Evolutionary conservation across 2,329 filamentous ascomycete species (phyloP).

Genomic region (Sporothrix brunneoviolacea): DNA sequence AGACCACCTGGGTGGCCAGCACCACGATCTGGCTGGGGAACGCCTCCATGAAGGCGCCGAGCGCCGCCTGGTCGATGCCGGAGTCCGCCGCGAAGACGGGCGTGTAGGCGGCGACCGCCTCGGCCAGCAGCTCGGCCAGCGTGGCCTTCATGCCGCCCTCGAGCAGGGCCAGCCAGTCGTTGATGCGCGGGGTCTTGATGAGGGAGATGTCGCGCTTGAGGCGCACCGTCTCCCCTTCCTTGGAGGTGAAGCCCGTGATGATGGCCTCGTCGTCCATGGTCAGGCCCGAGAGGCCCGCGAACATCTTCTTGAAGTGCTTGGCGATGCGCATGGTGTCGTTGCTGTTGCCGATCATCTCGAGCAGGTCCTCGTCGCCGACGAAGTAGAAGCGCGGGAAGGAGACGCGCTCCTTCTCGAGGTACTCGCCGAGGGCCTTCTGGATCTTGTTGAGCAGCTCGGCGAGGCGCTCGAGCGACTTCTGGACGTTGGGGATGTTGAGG

Average conservation of each 20-base stretch:
- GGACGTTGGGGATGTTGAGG: constrained; percentile 88
- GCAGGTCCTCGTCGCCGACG: constrained; percentile 93
- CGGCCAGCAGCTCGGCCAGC: constrained; percentile 79
- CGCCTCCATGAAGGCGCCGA: constrained; percentile 72
- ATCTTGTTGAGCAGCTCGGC: constrained; percentile 99
- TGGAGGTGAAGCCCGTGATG: constrained; percentile 89
- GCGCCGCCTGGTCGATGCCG: constrained; percentile 61
- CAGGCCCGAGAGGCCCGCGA: constrained; percentile 87
- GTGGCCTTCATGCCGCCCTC: constrained; percentile 93
- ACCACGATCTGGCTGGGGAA: constrained; percentile 96
- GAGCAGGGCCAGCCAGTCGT: constrained; percentile 94
- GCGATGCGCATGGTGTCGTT: constrained; percentile 94
- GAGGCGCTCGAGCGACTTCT: constrained; percentile 89
- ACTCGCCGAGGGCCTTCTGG: constrained; percentile 96
- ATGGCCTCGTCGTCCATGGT: constrained; percentile 84
- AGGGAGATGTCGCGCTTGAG: constrained; percentile 89
- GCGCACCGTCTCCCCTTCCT: constrained; percentile 83
- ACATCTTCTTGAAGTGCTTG: constrained; percentile 99
- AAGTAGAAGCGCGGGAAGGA: constrained; percentile 99
- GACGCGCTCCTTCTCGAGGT: constrained; percentile 93
- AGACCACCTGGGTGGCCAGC: constrained; percentile 85
- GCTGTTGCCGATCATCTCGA: constrained; percentile 99
- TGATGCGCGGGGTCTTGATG: constrained; percentile 90
- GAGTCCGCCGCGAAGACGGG: constrained; percentile 66
- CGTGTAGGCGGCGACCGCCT: constrained; percentile 77